Base-by-base conservation (phyloP, 352 stramenopile genomes). In the Thraustotheca clavata region DNA sequence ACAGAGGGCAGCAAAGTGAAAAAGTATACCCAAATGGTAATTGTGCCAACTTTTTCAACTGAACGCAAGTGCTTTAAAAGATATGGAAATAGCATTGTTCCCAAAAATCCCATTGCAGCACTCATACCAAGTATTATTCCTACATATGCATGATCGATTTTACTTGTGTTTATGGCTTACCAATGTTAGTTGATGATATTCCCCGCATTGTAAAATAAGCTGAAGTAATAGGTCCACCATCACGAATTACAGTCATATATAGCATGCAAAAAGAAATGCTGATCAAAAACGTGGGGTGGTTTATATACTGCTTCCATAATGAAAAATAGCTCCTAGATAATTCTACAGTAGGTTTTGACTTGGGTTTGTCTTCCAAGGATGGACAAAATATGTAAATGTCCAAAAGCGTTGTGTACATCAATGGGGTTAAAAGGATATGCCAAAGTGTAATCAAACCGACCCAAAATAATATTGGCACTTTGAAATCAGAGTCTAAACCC, bases 351-450 rank as follows among this genome's bases (percentile, higher is more conserved):
- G 57, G 43, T 50, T 7, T 22, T 0, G 50, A 29, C 8, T 69
- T 31, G 7, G 75, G 48, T 60, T 82, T 83, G 5, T 76, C 54
- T 1, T 69, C 71, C 12, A 90, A 66, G 24, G 76, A 66, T 0
- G 79, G 73, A 11, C 70, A 73, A 20, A 90, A 69, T 12, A 71
- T 68, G 67, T 91, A 91, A 24, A 91, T 74, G 38, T 89, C 78
- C 32, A 70, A 73, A 8, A 76, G 82, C 71, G 89, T 83, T 27
- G 69, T 76, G 62, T 85, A 87, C 59, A 89, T 79, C 5, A 94
- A 70, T 4, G 85, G 80, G 8, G 62, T 87, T 2, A 84, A 89
- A 12, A 92, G 72, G 6, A 88, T 32, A 48, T 92, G 90, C 85
- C 83, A 94, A 4, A 88, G 69, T 0, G 72, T 77, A 1, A 92